Evolutionary conservation across 2,329 filamentous ascomycete genomes (phyloP).

Genomic region (Hawksworthiomyces lignivorus): DNA sequence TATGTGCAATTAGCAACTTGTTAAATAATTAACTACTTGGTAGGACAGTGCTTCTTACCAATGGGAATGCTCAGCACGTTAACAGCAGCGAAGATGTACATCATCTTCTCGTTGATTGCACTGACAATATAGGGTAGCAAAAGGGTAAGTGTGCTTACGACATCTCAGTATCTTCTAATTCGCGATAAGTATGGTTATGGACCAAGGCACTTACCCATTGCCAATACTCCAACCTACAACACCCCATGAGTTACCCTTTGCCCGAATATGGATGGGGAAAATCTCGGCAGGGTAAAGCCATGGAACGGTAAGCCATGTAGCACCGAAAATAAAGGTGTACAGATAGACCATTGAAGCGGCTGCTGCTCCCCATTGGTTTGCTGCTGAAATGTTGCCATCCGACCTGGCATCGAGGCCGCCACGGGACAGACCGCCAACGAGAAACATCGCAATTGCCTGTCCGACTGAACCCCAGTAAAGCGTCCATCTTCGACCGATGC

Average conservation of each 20-base stretch:
- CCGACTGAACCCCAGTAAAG: conserved; percentile 60
- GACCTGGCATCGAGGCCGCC: no score
- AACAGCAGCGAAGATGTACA: conserved; percentile 64
- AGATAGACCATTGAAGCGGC: no score
- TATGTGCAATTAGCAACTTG: no score
- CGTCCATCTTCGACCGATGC: no score
- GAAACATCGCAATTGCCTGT: conserved; percentile 60
- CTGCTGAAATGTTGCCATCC: no score
- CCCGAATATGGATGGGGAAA: conserved; percentile 62
- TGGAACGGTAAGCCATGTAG: conserved; percentile 52
- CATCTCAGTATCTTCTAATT: no score
- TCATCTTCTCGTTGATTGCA: conserved; percentile 59
- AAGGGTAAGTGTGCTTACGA: conserved; percentile 25
- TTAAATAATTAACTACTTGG: no score
- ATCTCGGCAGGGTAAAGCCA: conserved; percentile 67
- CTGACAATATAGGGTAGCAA: conserved; percentile 55
- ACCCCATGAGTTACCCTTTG: conserved; percentile 68
- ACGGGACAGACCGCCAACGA: conserved; percentile 55
- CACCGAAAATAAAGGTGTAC: conserved; percentile 57
- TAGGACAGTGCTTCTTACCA: no score
- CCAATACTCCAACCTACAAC: conserved; percentile 71
- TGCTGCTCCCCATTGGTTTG: no score
- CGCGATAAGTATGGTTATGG: no score
- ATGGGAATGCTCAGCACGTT: conserved; percentile 60
- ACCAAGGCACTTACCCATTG: no score